Percentiles rank a stretch among this genome's conserved stretches.
These are phyloP conservation scores for Candida sanyaensis DNA, from an alignment of 1,139 yeast genomes.

Conservation along the genomic window DNA sequence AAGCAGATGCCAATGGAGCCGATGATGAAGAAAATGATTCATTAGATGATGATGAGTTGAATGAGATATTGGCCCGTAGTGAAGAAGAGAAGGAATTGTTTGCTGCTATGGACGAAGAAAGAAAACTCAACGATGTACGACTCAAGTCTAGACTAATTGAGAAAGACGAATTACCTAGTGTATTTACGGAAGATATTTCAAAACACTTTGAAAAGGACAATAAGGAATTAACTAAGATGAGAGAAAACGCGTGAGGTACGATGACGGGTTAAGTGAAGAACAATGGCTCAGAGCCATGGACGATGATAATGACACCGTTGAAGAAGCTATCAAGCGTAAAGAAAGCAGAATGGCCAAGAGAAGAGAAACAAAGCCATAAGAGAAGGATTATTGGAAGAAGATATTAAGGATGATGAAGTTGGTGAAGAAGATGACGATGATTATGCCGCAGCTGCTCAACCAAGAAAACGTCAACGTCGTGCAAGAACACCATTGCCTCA, in stretches of 20 bases:
- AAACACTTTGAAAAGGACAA: slow-evolving; percentile 60
- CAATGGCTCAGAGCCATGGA: slow-evolving; percentile 78
- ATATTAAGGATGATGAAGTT: slow-evolving; percentile 28
- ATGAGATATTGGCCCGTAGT: slow-evolving; percentile 80
- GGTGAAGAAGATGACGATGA: slow-evolving; percentile 28
- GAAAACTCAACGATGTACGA: slow-evolving; percentile 43
- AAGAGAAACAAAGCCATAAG: slow-evolving; percentile 27
- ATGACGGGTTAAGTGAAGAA: slow-evolving; percentile 93
- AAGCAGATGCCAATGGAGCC: slow-evolving; percentile 65
- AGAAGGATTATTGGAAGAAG: slow-evolving; percentile 21
- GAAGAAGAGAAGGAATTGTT: slow-evolving; percentile 75
- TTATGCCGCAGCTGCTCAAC: slow-evolving; percentile 19
- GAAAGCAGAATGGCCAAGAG: slow-evolving; percentile 44
- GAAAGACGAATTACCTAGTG: slow-evolving; percentile 73
- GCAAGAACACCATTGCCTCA: slow-evolving; percentile 26
- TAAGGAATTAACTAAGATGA: slow-evolving; percentile 64
- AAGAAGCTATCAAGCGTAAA: slow-evolving; percentile 68
- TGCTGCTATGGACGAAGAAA: slow-evolving; percentile 68
- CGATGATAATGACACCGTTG: slow-evolving; percentile 65
- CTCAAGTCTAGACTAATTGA: slow-evolving; percentile 62
- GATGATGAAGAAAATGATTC: slow-evolving; percentile 64
- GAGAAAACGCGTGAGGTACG: slow-evolving; percentile 81
- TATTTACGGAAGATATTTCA: slow-evolving; percentile 73
- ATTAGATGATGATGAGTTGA: slow-evolving; percentile 81
- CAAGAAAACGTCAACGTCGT: slow-evolving; percentile 27